Percentiles rank a stretch among this genome's conserved stretches.
Conservation (phyloP, 495 filamentous ascomycete genomes). For the Xylaria longipes region DNA sequence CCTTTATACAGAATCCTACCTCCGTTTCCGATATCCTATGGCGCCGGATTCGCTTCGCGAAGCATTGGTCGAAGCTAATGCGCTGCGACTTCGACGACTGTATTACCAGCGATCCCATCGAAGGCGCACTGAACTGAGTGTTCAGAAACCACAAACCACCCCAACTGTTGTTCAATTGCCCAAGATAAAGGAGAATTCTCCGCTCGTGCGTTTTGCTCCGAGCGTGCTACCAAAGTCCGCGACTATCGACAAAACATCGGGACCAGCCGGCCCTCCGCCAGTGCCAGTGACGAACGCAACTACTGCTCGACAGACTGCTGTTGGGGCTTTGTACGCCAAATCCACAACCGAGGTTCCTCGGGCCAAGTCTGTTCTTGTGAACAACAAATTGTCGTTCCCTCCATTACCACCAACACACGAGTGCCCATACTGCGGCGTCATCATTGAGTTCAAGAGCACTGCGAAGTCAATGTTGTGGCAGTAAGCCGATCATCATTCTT, state of each 20-base stretch:
- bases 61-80: slow-evolving; percentile 44
- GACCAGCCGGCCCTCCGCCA: slow-evolving; percentile 22
- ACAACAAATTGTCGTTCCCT: slow-evolving; percentile 45
- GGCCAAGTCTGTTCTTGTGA: slow-evolving; percentile 43
- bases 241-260: slow-evolving; percentile 27
- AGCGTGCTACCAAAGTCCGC: slow-evolving; percentile 34
- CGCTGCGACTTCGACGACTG: slow-evolving; percentile 45
- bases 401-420: slow-evolving; percentile 36
- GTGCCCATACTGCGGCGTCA: slow-evolving; percentile 46
- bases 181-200: slow-evolving; percentile 32
- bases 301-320: slow-evolving; percentile 44
- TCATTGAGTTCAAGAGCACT: slow-evolving; percentile 38
- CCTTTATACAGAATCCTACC: slow-evolving; percentile 43
- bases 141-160: slow-evolving; percentile 32
- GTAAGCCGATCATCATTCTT: slow-evolving; percentile 10
- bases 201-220: slow-evolving; percentile 38
- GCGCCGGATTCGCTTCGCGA: slow-evolving; percentile 41
- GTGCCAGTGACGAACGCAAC: slow-evolving; percentile 42
- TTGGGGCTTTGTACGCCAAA: slow-evolving; percentile 38
- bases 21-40: slow-evolving; percentile 39
- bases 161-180: slow-evolving; percentile 37
- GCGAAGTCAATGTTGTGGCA: slow-evolving; percentile 28
- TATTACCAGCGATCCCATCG: slow-evolving; percentile 45
- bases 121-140: slow-evolving; percentile 40
- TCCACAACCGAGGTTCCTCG: slow-evolving; percentile 41